phyloP scores from a whole-genome alignment of 192 early-diverging fungal genomes.

The Phlyctochytrium arcticum region DNA sequence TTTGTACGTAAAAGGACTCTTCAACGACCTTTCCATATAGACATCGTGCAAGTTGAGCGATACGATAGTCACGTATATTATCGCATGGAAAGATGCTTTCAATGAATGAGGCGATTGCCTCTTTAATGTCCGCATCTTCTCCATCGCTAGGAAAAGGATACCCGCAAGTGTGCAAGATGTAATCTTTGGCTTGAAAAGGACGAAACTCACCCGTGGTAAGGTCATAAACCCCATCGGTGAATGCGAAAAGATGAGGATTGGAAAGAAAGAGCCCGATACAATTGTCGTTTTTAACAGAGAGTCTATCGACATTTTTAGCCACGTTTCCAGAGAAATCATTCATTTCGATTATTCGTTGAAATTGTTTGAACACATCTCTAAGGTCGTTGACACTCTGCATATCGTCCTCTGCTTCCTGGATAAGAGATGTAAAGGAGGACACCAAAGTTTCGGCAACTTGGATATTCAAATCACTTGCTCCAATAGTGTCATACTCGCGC shows the following conservation, averaged over 20 bases:
- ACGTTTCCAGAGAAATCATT: not conserved
- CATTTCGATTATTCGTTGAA: not conserved
- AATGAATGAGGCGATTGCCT: not conserved
- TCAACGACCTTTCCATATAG: slow-evolving; percentile 7
- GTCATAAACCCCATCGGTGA: slow-evolving; percentile 21
- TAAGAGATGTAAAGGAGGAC: not conserved
- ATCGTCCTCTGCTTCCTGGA: not conserved
- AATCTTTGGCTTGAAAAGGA: slow-evolving; percentile 9
- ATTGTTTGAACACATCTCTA: not conserved
- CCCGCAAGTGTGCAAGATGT: slow-evolving; percentile 2
- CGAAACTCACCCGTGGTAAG: not conserved
- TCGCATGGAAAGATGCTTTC: not conserved
- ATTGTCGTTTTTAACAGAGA: not conserved
- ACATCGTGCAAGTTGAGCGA: not conserved
- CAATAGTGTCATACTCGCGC: not conserved
- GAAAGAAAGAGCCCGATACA: slow-evolving; percentile 16
- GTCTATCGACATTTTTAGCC: not conserved
- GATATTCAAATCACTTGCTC: not conserved
- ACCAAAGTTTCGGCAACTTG: slow-evolving; percentile 9
- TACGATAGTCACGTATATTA: slow-evolving; percentile 1
- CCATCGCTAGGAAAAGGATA: slow-evolving; percentile 7
- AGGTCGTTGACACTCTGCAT: not conserved
- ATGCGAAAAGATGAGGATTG: slow-evolving; percentile 14
- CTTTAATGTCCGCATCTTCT: not conserved
- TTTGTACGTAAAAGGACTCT: slow-evolving; percentile 4